Evolutionary conservation across 2,329 filamentous ascomycete species (phyloP), one percentile per base, ranked within the genome.

Genomic region (Chaetomiaceae sp.): DNA sequence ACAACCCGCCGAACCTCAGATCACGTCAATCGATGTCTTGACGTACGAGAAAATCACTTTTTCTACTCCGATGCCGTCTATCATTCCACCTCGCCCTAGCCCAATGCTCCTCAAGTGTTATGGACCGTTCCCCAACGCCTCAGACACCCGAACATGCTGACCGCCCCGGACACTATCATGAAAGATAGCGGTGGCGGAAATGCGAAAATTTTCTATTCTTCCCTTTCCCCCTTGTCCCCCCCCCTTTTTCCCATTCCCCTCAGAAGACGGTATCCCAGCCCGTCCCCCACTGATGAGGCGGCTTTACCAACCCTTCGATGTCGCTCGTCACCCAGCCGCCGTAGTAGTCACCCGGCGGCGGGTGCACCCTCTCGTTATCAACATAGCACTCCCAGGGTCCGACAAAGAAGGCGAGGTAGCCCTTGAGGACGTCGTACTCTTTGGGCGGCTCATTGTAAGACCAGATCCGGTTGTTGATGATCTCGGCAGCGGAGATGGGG

Each of bases 271-370:
- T 38, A 23, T 56, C 53, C 56, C 56, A 58, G 16, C 51, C 47
- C 1, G 53, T 50, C 11, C 5, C 73, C 73, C 50, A 67, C 65
- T 40, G 63, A 64, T 11, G 56, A 41, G 54, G 47, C 1, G 71
- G 73, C 65, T 75, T 75, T 53, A 75, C 69, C 42, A 75, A 73
- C 27, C 79, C 77, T 58, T 78, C 76, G 55, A 84, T 74, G 53
- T 85, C 80, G 55, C 74, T 76, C 44, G 80, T 84, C 55, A 81
- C 77, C 81, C 82, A 85, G 2, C 81, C 81, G 21, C 82, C 81
- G 66, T 84, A 84, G 58, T 83, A 84, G 59, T 84, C 80, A 7
- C 79, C 79, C 14, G 78, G 79, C 68, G 84, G 80, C 34, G 79
- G 70, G 64, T 77, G 71, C 18, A 83, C 81, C 61, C 73, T 73